Conservation (phyloP, 441 rosid species). For the Lepidium campestre region DNA sequence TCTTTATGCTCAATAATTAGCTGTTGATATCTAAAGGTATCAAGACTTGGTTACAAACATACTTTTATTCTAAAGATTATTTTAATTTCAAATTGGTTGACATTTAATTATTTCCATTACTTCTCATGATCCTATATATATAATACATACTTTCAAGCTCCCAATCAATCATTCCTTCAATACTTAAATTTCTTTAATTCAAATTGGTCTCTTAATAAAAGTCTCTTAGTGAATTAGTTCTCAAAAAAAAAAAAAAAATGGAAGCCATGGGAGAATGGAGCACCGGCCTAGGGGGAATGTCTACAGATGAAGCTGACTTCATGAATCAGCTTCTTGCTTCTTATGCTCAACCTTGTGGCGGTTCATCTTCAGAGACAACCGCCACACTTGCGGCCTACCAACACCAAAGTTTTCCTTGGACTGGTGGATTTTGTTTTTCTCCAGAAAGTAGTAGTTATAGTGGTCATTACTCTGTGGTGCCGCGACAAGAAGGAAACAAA, state of each 20-base stretch:
- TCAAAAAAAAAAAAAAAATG: conserved; percentile 29
- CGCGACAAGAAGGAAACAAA: conserved; percentile 18
- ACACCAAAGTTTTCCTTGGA: conserved; percentile 7
- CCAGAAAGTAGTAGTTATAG: conserved; percentile 29
- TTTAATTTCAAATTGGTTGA: conserved; percentile 10
- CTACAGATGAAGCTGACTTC: conserved; percentile 66
- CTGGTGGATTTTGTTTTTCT: conserved; percentile 24
- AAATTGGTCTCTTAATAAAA: not conserved
- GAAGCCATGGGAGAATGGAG: conserved; percentile 62
- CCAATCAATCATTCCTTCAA: conserved; percentile 12
- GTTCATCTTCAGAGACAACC: conserved; percentile 31
- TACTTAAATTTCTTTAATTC: not conserved
- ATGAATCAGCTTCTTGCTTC: conserved; percentile 56
- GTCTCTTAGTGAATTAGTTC: not conserved
- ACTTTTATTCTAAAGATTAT: conserved; percentile 3
- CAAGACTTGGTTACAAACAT: conserved; percentile 18
- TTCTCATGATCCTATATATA: conserved; percentile 24
- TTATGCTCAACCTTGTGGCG: conserved; percentile 22
- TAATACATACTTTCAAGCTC: conserved; percentile 3
- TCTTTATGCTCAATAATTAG: conserved; percentile 17
- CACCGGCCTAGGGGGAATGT: conserved; percentile 44
- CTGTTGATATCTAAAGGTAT: conserved; percentile 17
- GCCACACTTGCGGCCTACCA: conserved; percentile 22
- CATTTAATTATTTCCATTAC: conserved; percentile 20
- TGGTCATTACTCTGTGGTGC: conserved; percentile 22